Conservation (phyloP, 139 green algal species). For the Coccomyxa sp. region DNA sequence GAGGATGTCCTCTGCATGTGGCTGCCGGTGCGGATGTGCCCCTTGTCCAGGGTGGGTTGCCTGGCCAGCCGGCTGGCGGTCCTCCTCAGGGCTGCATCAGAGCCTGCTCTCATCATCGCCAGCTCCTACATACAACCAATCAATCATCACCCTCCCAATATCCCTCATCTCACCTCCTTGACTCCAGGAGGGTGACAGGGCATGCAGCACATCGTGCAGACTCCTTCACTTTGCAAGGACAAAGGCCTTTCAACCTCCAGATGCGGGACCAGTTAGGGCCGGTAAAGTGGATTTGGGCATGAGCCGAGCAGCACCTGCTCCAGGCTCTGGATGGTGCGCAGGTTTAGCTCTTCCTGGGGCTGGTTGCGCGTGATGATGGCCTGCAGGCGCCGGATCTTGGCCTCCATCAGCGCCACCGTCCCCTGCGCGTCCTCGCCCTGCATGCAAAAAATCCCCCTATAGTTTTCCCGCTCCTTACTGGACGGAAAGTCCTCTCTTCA, state of each 20-base stretch:
- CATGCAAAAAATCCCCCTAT: not conserved
- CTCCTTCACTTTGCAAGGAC: not conserved
- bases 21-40: too few species aligned
- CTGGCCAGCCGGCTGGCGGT: too few species aligned
- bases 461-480: not conserved
- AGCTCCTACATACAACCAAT: too few species aligned
- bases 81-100: too few species aligned
- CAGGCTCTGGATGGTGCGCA: not conserved
- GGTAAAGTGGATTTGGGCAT: not conserved
- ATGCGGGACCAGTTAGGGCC: not conserved
- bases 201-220: not conserved
- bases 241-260: not conserved
- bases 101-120: too few species aligned
- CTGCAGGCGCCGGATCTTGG: not conserved
- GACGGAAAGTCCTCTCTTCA: too few species aligned
- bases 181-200: too few species aligned
- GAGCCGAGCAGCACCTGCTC: not conserved
- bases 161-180: not conserved
- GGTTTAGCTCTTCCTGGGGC: not conserved
- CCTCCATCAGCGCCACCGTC: not conserved
- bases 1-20: too few species aligned
- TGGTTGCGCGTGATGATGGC: not conserved
- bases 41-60: too few species aligned
- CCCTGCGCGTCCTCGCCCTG: not conserved
- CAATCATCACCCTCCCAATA: not conserved